A percentile compares a stretch with the other conserved stretches of the same genome.
phyloP scores from a whole-genome alignment of 352 stramenopile species.

The Phytophthora sojae region DNA sequence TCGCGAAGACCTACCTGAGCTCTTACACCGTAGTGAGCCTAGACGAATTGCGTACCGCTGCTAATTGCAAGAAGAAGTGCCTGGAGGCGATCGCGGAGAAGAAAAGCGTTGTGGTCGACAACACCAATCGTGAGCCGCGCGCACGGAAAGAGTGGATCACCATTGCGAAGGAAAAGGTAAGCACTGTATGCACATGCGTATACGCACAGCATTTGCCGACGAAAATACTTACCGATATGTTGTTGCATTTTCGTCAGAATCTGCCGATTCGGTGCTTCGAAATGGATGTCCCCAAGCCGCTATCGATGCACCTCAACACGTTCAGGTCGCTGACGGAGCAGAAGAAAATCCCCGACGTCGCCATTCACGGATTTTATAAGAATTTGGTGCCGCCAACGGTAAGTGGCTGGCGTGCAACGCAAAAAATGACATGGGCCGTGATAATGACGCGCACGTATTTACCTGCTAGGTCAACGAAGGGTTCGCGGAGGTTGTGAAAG shows the following conservation, averaged over 20 bases:
- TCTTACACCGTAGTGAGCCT: slow-evolving; percentile 84
- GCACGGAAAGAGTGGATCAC: slow-evolving; percentile 76
- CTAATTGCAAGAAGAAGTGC: slow-evolving; percentile 79
- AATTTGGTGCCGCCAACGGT: slow-evolving; percentile 65
- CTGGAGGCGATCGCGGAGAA: slow-evolving; percentile 58
- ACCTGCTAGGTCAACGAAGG: slow-evolving; percentile 65
- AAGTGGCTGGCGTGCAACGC: slow-evolving; percentile 10
- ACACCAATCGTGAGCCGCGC: slow-evolving; percentile 79
- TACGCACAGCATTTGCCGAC: neutral
- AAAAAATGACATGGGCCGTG: neutral
- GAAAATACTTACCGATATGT: slow-evolving; percentile 1
- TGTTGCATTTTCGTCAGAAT: slow-evolving; percentile 34
- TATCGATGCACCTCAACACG: slow-evolving; percentile 87
- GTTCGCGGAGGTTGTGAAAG: slow-evolving; percentile 74
- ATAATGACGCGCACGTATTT: slow-evolving; percentile 23
- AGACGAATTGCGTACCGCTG: slow-evolving; percentile 83
- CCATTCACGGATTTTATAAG: slow-evolving; percentile 91
- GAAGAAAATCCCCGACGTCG: slow-evolving; percentile 86
- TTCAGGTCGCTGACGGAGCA: slow-evolving; percentile 77
- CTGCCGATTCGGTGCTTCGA: slow-evolving; percentile 76
- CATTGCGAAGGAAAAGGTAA: slow-evolving; percentile 72
- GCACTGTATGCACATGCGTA: neutral
- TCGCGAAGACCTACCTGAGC: slow-evolving; percentile 50
- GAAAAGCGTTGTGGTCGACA: slow-evolving; percentile 88
- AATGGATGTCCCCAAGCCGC: slow-evolving; percentile 79